Percentiles rank a stretch among this genome's conserved stretches.
Conservation (phyloP, 371 early-diverging fungal genomes). For the Mortierella sp. region DNA sequence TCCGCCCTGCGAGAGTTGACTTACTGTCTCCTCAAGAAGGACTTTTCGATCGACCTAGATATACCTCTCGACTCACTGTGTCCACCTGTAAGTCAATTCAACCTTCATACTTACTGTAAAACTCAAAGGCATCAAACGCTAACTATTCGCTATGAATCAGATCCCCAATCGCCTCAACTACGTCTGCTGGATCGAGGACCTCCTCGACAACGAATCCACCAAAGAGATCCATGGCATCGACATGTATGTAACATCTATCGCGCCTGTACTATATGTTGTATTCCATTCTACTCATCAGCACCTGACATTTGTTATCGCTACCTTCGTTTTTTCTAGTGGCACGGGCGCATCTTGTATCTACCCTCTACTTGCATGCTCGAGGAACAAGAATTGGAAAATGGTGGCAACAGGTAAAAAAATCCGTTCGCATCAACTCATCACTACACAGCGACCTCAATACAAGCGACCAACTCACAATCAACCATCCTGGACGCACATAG, state of each 20-base stretch:
- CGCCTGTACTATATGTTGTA: too few species aligned
- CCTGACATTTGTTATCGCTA: not conserved
- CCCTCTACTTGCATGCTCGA: constrained; percentile 63
- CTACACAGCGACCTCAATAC: not conserved
- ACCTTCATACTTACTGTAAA: not conserved
- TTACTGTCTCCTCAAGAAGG: constrained; percentile 32
- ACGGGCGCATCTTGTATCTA: constrained; percentile 74
- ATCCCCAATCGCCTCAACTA: constrained; percentile 55
- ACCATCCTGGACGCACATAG: constrained; percentile 2
- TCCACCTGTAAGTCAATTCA: constrained; percentile 34
- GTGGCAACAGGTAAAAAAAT: constrained; percentile 59
- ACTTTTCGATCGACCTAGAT: constrained; percentile 50
- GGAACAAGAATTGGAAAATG: constrained; percentile 61
- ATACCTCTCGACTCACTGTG: constrained; percentile 53
- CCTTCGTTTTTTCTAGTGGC: constrained; percentile 57
- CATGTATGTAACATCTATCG: constrained; percentile 21
- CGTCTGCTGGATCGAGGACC: constrained; percentile 52
- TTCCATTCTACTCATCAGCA: not conserved
- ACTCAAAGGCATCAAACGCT: too few species aligned
- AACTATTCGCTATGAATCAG: constrained; percentile 5
- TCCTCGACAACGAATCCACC: constrained; percentile 18
- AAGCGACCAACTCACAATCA: not conserved
- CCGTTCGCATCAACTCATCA: not conserved
- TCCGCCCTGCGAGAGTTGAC: constrained; percentile 48
- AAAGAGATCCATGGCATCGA: constrained; percentile 31